Evolutionary conservation across 1,284 basidiomycete genomes (phyloP).

Genomic region (Ustilago bromivora): DNA sequence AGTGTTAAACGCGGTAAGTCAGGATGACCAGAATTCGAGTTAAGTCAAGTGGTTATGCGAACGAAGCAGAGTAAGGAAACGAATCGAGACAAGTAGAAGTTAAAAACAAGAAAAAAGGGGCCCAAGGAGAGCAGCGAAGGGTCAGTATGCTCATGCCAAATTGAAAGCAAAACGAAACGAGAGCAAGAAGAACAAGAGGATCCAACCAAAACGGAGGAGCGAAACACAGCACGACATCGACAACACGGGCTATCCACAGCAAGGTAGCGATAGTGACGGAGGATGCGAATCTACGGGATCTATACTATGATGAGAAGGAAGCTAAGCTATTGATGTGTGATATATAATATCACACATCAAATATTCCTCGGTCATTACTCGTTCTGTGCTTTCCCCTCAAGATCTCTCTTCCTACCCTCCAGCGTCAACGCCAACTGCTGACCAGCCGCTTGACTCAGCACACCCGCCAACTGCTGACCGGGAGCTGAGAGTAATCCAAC

Average conservation of each 20-base stretch:
- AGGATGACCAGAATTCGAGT: neutral
- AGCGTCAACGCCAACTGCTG: constrained; percentile 58
- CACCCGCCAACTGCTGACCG: constrained; percentile 57
- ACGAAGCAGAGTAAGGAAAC: neutral
- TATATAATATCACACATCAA: constrained; percentile 12
- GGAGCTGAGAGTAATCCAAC: constrained; percentile 64
- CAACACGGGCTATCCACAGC: neutral
- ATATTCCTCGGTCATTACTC: too few relatives aligned
- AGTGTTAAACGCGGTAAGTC: neutral
- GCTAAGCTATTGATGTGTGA: neutral
- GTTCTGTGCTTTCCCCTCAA: constrained; percentile 50
- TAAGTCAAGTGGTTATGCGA: too few relatives aligned
- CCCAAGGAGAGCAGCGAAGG: neutral
- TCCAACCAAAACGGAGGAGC: neutral
- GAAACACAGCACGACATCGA: neutral
- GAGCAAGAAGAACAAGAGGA: neutral
- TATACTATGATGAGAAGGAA: neutral
- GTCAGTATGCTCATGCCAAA: constrained; percentile 15
- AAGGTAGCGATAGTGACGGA: neutral
- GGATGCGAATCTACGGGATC: neutral
- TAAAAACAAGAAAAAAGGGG: neutral
- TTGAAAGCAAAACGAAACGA: neutral
- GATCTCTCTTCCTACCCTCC: constrained; percentile 58
- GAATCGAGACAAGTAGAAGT: neutral
- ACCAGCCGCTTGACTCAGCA: constrained; percentile 61